phyloP scores from a whole-genome alignment of 2,329 filamentous ascomycete species.

The Fusarium tupiense region DNA sequence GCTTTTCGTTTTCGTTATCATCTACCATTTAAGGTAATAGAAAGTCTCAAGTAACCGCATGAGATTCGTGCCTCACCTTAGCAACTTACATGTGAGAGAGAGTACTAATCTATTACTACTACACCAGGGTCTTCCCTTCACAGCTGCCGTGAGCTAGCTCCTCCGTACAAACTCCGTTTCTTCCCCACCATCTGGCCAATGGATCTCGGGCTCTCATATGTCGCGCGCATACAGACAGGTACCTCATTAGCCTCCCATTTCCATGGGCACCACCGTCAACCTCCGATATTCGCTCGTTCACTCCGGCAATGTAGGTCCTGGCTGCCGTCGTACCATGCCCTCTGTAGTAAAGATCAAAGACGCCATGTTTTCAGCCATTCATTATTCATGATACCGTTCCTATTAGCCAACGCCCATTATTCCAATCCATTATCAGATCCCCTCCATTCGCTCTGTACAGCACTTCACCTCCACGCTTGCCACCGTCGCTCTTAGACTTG shows the following conservation, averaged over 20 bases:
- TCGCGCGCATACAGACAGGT: slow-evolving; percentile 17
- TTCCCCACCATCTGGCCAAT: slow-evolving; percentile 19
- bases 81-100: background rate
- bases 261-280: slow-evolving; percentile 8
- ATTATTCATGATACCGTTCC: slow-evolving; percentile 31
- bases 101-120: background rate
- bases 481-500: slow-evolving; percentile 10
- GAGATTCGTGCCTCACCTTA: background rate
- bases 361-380: slow-evolving; percentile 23
- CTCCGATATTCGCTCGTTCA: slow-evolving; percentile 33
- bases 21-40: background rate
- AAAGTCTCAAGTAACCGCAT: background rate
- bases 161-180: slow-evolving; percentile 12
- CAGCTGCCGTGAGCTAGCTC: background rate
- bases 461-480: slow-evolving; percentile 27
- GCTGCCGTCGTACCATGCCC: slow-evolving; percentile 23
- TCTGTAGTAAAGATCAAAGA: slow-evolving; percentile 28
- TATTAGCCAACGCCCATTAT: slow-evolving; percentile 39
- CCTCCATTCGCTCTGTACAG: slow-evolving; percentile 29
- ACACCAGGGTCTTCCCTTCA: slow-evolving; percentile 12
- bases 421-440: slow-evolving; percentile 33
- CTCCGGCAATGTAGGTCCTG: slow-evolving; percentile 22
- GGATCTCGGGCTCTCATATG: slow-evolving; percentile 7
- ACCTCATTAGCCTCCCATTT: slow-evolving; percentile 21
- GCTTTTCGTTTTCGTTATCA: background rate